These are phyloP conservation scores for Aspergillus asperescens DNA, from an alignment of 495 filamentous ascomycete species.

Conservation along the genomic window DNA sequence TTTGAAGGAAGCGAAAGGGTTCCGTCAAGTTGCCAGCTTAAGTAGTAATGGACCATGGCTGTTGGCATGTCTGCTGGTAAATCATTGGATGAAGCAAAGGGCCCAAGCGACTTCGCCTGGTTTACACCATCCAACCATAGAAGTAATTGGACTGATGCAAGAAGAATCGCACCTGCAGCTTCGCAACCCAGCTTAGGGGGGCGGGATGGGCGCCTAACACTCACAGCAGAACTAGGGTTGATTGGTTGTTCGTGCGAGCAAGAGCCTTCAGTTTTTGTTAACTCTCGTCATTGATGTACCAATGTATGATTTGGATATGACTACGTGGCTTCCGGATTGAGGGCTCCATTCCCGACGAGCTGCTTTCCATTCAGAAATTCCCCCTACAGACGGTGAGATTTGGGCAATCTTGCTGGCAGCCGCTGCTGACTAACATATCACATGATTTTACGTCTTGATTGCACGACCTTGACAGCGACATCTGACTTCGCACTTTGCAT, in stretches of 20 bases:
- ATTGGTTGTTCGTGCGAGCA: too few species aligned
- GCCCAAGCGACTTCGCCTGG: neutral
- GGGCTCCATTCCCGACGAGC: too few species aligned
- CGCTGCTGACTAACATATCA: neutral
- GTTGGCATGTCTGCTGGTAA: neutral
- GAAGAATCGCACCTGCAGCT: neutral
- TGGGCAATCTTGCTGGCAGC: too few species aligned
- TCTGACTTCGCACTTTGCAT: neutral
- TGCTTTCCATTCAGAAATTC: too few species aligned
- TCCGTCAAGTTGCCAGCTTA: neutral
- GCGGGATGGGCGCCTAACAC: too few species aligned
- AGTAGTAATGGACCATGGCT: neutral
- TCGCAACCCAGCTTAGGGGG: neutral
- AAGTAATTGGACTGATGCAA: neutral
- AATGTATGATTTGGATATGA: too few species aligned
- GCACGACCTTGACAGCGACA: neutral
- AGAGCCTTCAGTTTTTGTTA: too few species aligned
- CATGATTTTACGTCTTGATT: neutral
- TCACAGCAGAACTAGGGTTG: too few species aligned
- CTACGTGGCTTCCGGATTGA: too few species aligned
- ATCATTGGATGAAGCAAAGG: neutral
- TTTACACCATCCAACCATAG: neutral
- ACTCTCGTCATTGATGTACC: too few species aligned
- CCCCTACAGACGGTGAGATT: too few species aligned
- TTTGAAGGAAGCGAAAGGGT: neutral